Percentiles rank a stretch among this genome's conserved stretches.
Conservation (phyloP, 257 asterid genomes). For the Salvia miltiorrhiza region DNA sequence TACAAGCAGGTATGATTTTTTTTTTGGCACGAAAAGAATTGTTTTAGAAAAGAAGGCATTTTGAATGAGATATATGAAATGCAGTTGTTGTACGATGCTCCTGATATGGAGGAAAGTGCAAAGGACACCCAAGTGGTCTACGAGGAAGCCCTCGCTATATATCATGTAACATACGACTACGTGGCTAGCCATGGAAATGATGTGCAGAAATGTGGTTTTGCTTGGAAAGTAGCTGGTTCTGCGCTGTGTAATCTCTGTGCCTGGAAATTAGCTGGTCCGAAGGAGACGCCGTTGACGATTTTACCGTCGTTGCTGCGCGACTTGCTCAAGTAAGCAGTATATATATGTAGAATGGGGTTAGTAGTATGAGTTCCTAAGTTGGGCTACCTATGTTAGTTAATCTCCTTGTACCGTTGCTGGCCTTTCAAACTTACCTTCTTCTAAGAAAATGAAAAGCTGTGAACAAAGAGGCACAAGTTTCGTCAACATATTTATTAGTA, state of each 20-base stretch:
- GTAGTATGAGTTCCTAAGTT: neutral
- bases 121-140: slow-evolving; percentile 32
- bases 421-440: too few species aligned
- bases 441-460: too few species aligned
- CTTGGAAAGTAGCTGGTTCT: slow-evolving; percentile 75
- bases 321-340: slow-evolving; percentile 24
- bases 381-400: too few species aligned
- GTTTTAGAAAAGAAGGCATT: neutral
- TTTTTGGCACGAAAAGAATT: too few species aligned
- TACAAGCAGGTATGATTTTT: slow-evolving; percentile 54
- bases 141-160: slow-evolving; percentile 63
- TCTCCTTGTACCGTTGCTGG: too few species aligned
- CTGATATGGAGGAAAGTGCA: slow-evolving; percentile 48
- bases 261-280: slow-evolving; percentile 26
- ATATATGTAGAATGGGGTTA: neutral
- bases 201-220: slow-evolving; percentile 49
- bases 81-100: slow-evolving; percentile 66
- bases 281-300: slow-evolving; percentile 36
- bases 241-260: slow-evolving; percentile 51
- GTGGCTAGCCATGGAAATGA: slow-evolving; percentile 20
- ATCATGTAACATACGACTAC: slow-evolving; percentile 42
- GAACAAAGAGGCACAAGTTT: too few species aligned
- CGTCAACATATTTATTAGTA: too few species aligned
- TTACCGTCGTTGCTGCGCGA: slow-evolving; percentile 52
- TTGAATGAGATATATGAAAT: slow-evolving; percentile 5